These are phyloP conservation scores for Pezizomycotina sp. DNA, from an alignment of 2,329 filamentous ascomycete genomes.

Conservation along the genomic window DNA sequence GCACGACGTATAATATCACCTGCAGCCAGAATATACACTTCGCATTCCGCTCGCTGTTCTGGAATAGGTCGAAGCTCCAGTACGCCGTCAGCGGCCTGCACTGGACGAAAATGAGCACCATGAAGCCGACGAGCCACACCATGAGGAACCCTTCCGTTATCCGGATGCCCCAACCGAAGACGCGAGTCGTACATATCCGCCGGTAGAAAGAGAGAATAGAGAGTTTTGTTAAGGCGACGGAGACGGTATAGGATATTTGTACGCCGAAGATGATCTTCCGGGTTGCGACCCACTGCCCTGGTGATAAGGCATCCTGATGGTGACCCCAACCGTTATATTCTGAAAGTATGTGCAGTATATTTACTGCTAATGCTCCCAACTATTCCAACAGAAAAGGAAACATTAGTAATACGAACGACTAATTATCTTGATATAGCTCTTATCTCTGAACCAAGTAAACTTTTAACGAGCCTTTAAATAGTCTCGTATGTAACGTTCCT, in stretches of 20 bases:
- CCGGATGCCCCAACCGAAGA: slow-evolving; percentile 27
- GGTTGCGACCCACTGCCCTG: slow-evolving; percentile 7
- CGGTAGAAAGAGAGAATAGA: slow-evolving; percentile 32
- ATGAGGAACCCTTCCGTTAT: slow-evolving; percentile 26
- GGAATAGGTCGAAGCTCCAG: slow-evolving; percentile 25
- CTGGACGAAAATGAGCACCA: slow-evolving; percentile 30
- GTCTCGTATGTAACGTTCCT: background rate
- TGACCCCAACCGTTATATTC: slow-evolving; percentile 9
- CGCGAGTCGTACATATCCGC: slow-evolving; percentile 27
- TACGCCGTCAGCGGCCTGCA: slow-evolving; percentile 29
- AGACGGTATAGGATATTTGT: slow-evolving; percentile 29
- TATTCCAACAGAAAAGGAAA: too few relatives aligned
- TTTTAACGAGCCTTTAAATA: too few relatives aligned
- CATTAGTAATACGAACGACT: too few relatives aligned
- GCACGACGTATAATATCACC: slow-evolving; percentile 36
- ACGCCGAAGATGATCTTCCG: slow-evolving; percentile 24
- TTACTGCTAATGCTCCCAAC: slow-evolving; percentile 15
- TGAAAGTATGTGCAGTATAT: slow-evolving; percentile 13
- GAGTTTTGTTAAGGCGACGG: slow-evolving; percentile 31
- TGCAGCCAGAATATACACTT: slow-evolving; percentile 34
- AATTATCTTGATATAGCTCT: too few relatives aligned
- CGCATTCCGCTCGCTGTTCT: slow-evolving; percentile 24
- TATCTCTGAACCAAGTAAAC: too few relatives aligned
- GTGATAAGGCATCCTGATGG: slow-evolving; percentile 13
- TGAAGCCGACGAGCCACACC: slow-evolving; percentile 28